Conservation (phyloP, 768 basidiomycete species). For the Hysterangium stoloniferum region DNA sequence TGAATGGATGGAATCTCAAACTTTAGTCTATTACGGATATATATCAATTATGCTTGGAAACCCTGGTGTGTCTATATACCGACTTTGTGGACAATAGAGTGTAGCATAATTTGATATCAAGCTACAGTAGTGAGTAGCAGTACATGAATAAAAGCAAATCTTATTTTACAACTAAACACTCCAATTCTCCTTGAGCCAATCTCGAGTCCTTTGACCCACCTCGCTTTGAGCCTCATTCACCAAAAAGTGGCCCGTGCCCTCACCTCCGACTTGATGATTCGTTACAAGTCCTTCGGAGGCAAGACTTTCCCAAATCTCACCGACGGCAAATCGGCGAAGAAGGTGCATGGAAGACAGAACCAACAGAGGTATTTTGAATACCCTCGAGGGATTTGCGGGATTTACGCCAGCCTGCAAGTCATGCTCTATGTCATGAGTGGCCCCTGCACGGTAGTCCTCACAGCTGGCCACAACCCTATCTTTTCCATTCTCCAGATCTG, state of each 20-base stretch:
- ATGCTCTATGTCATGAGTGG: conserved; percentile 13
- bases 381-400: not conserved
- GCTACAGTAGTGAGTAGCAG: not conserved
- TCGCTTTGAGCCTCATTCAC: conserved; percentile 15
- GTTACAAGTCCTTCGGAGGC: conserved; percentile 8
- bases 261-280: conserved; percentile 12
- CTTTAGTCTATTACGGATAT: no score
- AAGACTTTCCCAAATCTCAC: conserved; percentile 12
- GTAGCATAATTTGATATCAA: no score
- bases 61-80: no score
- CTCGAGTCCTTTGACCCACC: conserved; percentile 9
- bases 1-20: not conserved
- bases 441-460: conserved; percentile 18
- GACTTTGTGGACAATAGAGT: no score
- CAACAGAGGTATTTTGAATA: conserved; percentile 13
- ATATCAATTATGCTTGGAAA: no score
- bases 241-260: conserved; percentile 15
- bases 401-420: conserved; percentile 12
- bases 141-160: not conserved
- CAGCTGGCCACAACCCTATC: conserved; percentile 11
- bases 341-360: conserved; percentile 15
- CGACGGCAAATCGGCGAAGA: conserved; percentile 13
- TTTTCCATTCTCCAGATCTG: conserved; percentile 9
- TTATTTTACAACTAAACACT: not conserved
- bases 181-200: conserved; percentile 10